Evolutionary conservation across 441 rosid species (phyloP).

Genomic region (Kokia cookei): DNA sequence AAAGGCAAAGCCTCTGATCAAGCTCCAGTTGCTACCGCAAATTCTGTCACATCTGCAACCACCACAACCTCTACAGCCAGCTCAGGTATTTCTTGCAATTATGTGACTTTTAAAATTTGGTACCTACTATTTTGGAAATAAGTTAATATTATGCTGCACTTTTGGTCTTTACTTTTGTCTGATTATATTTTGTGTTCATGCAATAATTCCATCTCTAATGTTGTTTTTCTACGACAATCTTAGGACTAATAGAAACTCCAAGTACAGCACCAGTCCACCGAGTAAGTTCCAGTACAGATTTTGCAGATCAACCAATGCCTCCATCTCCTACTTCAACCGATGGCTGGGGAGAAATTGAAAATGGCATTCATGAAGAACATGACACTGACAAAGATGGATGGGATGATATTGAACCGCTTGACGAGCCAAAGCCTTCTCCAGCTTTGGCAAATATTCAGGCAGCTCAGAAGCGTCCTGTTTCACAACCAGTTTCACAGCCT

Average conservation of each 20-base stretch:
- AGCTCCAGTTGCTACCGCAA: slow-evolving; percentile 58
- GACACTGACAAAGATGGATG: slow-evolving; percentile 89
- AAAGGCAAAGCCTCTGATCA: slow-evolving; percentile 94
- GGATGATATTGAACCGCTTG: slow-evolving; percentile 95
- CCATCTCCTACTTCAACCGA: slow-evolving; percentile 92
- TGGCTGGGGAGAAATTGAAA: slow-evolving; percentile 98
- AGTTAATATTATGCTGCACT: neutral
- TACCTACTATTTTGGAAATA: neutral
- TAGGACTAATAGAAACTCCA: slow-evolving; percentile 48
- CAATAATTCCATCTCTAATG: slow-evolving; percentile 10
- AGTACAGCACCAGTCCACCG: slow-evolving; percentile 39
- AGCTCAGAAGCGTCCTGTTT: slow-evolving; percentile 82
- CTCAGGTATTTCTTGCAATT: slow-evolving; percentile 47
- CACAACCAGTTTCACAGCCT: slow-evolving; percentile 56
- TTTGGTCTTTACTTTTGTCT: neutral
- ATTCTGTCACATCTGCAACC: slow-evolving; percentile 38
- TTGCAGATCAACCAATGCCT: slow-evolving; percentile 70
- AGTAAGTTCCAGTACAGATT: slow-evolving; percentile 63
- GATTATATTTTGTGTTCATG: neutral
- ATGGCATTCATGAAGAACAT: slow-evolving; percentile 67
- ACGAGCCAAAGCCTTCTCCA: slow-evolving; percentile 80
- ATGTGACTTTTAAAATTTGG: neutral
- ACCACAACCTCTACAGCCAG: slow-evolving; percentile 52
- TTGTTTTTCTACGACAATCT: slow-evolving; percentile 18
- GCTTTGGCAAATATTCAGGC: slow-evolving; percentile 87